phyloP scores from a whole-genome alignment of 2,329 filamentous ascomycete species.

The Coleophoma eucalyptorum region DNA sequence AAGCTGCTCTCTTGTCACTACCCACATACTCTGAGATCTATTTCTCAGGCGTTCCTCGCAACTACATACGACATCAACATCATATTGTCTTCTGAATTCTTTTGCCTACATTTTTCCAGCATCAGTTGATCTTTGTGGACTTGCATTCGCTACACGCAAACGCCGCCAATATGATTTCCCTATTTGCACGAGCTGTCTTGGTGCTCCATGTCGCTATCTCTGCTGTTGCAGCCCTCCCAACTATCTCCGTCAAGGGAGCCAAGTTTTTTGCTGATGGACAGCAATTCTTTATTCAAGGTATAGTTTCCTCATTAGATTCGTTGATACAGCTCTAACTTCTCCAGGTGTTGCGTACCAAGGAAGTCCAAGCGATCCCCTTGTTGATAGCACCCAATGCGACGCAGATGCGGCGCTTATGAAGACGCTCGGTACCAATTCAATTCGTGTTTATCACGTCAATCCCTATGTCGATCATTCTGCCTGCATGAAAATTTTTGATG shows the following conservation, averaged over 20 bases:
- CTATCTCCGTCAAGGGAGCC: constrained; percentile 22
- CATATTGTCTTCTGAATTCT: not conserved
- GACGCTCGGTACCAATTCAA: constrained; percentile 63
- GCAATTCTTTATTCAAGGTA: constrained; percentile 26
- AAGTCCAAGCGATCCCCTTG: constrained; percentile 60
- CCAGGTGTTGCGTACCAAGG: constrained; percentile 61
- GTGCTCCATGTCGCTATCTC: constrained; percentile 8
- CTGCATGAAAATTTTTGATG: constrained; percentile 62
- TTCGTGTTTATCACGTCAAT: constrained; percentile 69
- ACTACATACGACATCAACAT: not conserved
- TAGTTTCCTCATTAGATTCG: constrained; percentile 24
- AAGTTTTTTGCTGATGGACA: constrained; percentile 23
- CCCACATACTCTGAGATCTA: no score
- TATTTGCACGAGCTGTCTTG: constrained; percentile 6
- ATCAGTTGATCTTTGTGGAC: not conserved
- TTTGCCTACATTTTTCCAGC: not conserved
- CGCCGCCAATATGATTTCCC: constrained; percentile 10
- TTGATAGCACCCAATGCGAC: constrained; percentile 52
- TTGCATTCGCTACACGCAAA: no score
- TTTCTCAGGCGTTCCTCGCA: not conserved
- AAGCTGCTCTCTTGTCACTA: no score
- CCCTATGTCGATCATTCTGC: constrained; percentile 62
- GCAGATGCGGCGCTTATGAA: constrained; percentile 63
- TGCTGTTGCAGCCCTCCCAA: constrained; percentile 9
- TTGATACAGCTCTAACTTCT: no score